Evolutionary conservation across 2,329 filamentous ascomycete species (phyloP).

Genomic region (Xylariaceae sp.): DNA sequence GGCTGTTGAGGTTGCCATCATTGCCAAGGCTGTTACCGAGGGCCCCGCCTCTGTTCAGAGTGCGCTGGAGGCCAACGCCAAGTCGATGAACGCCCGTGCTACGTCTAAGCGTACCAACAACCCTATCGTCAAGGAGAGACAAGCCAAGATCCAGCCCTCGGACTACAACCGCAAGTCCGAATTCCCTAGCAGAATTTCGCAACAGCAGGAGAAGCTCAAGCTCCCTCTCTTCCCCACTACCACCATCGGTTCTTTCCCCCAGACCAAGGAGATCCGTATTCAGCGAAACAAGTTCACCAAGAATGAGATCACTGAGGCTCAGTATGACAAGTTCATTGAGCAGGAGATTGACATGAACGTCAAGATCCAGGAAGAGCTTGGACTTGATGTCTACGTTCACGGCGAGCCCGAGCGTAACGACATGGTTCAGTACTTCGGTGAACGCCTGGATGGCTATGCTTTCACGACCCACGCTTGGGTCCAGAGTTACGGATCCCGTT

Average conservation of each 20-base stretch:
- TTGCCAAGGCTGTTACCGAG: slow-evolving; percentile 94
- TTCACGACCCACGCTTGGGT: slow-evolving; percentile 99
- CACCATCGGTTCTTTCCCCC: slow-evolving; percentile 98
- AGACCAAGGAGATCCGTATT: slow-evolving; percentile 97
- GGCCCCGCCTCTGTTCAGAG: slow-evolving; percentile 80
- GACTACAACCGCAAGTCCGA: slow-evolving; percentile 90
- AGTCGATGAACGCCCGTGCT: slow-evolving; percentile 84
- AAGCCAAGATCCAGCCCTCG: slow-evolving; percentile 74
- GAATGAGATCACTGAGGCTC: slow-evolving; percentile 82
- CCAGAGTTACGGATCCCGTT: slow-evolving; percentile 96
- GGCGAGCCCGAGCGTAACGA: slow-evolving; percentile 99
- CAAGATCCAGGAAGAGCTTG: slow-evolving; percentile 97
- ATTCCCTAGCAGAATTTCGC: slow-evolving; percentile 77
- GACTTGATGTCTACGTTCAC: slow-evolving; percentile 94
- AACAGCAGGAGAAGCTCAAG: slow-evolving; percentile 88
- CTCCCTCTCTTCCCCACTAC: slow-evolving; percentile 97
- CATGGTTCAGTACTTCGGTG: slow-evolving; percentile 99
- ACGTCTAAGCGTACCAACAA: slow-evolving; percentile 95
- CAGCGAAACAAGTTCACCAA: slow-evolving; percentile 99
- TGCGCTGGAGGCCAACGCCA: slow-evolving; percentile 93
- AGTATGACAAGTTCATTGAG: slow-evolving; percentile 99
- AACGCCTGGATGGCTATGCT: slow-evolving; percentile 91
- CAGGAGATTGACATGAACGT: slow-evolving; percentile 95
- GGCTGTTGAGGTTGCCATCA: slow-evolving; percentile 80
- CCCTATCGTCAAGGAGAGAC: slow-evolving; percentile 93